These are phyloP conservation scores for Mycena capillaripes DNA, from an alignment of 768 basidiomycete genomes.

Conservation along the genomic window DNA sequence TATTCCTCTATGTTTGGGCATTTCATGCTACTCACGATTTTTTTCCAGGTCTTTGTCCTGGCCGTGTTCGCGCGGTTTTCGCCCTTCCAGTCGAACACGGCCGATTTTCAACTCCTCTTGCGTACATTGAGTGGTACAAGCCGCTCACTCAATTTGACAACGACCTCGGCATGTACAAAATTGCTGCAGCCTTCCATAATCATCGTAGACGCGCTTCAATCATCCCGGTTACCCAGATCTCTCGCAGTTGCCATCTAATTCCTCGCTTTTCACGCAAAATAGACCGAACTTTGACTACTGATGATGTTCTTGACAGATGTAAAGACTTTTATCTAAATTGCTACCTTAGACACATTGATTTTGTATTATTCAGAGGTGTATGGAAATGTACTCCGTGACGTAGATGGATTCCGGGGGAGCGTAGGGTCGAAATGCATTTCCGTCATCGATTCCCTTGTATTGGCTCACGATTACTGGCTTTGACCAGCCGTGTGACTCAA, in stretches of 20 bases:
- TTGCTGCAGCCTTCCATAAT: background rate
- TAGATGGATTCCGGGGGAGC: too few relatives aligned
- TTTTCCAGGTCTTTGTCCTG: background rate
- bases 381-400: too few relatives aligned
- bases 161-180: constrained; percentile 17
- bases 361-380: constrained; percentile 20
- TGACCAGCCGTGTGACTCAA: too few relatives aligned
- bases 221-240: constrained; percentile 10
- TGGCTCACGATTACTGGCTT: too few relatives aligned
- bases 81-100: constrained; percentile 13
- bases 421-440: too few relatives aligned
- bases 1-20: background rate
- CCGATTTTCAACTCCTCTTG: background rate
- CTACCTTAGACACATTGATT: constrained; percentile 21
- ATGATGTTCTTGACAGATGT: constrained; percentile 9
- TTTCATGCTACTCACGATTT: background rate
- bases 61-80: background rate
- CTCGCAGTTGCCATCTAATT: constrained; percentile 16
- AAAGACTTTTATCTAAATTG: constrained; percentile 16
- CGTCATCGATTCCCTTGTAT: too few relatives aligned
- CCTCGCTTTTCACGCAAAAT: background rate
- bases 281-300: constrained; percentile 7
- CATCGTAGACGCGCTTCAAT: constrained; percentile 5
- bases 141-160: background rate
- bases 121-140: constrained; percentile 20